Evolutionary conservation across 2,329 filamentous ascomycete species (phyloP).

Genomic region (Phaeosphaeria sp.): DNA sequence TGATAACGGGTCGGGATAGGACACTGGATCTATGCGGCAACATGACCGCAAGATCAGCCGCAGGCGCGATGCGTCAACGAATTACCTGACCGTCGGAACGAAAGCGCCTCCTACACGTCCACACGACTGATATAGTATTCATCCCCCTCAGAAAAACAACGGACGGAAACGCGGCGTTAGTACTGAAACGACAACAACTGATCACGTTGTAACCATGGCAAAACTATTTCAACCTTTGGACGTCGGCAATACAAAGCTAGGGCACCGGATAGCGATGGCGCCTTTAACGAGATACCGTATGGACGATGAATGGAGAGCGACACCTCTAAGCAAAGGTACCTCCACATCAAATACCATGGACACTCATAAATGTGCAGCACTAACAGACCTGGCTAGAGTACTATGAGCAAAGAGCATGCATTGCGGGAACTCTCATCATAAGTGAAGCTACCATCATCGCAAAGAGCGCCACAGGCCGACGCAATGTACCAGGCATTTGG

Average conservation of each 20-base stretch:
- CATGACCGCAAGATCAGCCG: background rate
- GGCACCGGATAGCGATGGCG: slow-evolving; percentile 43
- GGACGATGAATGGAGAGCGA: slow-evolving; percentile 28
- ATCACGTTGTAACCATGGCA: slow-evolving; percentile 1
- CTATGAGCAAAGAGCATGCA: slow-evolving; percentile 59
- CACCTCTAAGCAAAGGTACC: slow-evolving; percentile 15
- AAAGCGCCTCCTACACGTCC: background rate
- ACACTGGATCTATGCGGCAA: background rate
- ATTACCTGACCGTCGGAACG: background rate
- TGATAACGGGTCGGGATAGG: background rate
- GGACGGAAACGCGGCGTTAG: too few species aligned
- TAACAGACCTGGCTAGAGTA: slow-evolving; percentile 47
- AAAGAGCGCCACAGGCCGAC: slow-evolving; percentile 53
- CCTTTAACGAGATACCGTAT: slow-evolving; percentile 47
- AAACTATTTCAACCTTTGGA: slow-evolving; percentile 44
- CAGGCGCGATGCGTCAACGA: background rate
- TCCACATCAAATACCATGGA: background rate
- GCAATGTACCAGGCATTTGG: slow-evolving; percentile 64
- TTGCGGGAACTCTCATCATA: slow-evolving; percentile 63
- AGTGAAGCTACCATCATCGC: slow-evolving; percentile 62
- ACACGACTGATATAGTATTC: background rate
- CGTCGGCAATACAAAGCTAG: slow-evolving; percentile 34
- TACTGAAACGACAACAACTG: background rate
- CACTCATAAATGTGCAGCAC: background rate
- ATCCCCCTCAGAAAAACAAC: background rate